Evolutionary conservation across 371 early-diverging fungal genomes (phyloP).

Genomic region (Mucor sp.): DNA sequence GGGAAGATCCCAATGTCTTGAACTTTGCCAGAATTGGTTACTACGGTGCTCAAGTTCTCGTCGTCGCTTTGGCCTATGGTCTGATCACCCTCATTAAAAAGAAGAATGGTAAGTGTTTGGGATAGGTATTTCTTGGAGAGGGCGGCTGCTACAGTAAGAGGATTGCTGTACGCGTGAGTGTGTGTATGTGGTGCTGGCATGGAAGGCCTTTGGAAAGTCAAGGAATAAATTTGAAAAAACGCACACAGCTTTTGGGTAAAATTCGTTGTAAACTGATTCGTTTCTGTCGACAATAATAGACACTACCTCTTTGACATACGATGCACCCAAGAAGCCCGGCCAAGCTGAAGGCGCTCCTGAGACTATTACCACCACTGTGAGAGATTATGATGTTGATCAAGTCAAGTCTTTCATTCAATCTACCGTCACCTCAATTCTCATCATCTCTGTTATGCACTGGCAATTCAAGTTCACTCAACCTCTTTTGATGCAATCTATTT

Average conservation of each 20-base stretch:
- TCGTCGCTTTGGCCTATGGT: slow-evolving; percentile 55
- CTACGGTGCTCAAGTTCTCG: slow-evolving; percentile 64
- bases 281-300: slow-evolving; percentile 36
- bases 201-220: slow-evolving; percentile 6
- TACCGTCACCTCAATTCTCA: slow-evolving; percentile 64
- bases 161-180: neutral
- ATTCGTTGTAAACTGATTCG: neutral
- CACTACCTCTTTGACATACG: slow-evolving; percentile 66
- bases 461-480: slow-evolving; percentile 91
- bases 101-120: slow-evolving; percentile 62
- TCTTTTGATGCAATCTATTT: slow-evolving; percentile 83
- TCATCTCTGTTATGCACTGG: slow-evolving; percentile 84
- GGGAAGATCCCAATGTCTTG: slow-evolving; percentile 66
- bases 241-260: slow-evolving; percentile 1
- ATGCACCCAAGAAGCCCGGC: slow-evolving; percentile 53
- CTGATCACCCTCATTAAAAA: slow-evolving; percentile 58
- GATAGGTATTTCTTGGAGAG: neutral
- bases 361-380: slow-evolving; percentile 71
- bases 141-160: neutral
- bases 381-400: slow-evolving; percentile 84
- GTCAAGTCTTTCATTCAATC: slow-evolving; percentile 72
- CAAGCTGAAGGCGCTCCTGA: slow-evolving; percentile 24
- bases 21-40: slow-evolving; percentile 68
- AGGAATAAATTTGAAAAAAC: neutral
- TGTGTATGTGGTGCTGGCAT: neutral